Evolutionary conservation across 2,329 filamentous ascomycete genomes (phyloP).

Genomic region (Orbilia quercus): DNA sequence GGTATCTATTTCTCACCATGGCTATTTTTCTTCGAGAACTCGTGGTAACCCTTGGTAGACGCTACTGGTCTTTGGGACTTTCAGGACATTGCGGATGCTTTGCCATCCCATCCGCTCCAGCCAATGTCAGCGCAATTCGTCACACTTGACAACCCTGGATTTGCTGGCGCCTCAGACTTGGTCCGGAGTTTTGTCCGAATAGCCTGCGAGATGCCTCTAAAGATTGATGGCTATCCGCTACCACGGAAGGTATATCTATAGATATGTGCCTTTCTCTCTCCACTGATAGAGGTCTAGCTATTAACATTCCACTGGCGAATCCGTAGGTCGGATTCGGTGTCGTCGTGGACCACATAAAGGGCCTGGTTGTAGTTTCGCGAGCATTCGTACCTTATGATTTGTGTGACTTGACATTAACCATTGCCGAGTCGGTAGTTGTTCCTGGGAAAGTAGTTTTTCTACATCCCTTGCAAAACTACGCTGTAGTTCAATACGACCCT

Average conservation of each 20-base stretch:
- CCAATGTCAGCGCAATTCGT: slow-evolving; percentile 89
- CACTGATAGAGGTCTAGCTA: neutral
- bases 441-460: slow-evolving; percentile 95
- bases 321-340: slow-evolving; percentile 83
- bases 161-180: slow-evolving; percentile 90
- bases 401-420: slow-evolving; percentile 94
- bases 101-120: slow-evolving; percentile 78
- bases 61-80: slow-evolving; percentile 94
- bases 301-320: neutral
- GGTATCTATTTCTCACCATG: neutral
- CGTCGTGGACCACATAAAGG: slow-evolving; percentile 97
- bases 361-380: slow-evolving; percentile 90
- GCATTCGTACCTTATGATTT: slow-evolving; percentile 96
- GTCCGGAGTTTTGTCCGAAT: slow-evolving; percentile 95
- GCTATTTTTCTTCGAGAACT: neutral
- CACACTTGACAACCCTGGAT: slow-evolving; percentile 85
- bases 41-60: slow-evolving; percentile 66
- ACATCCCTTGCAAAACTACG: slow-evolving; percentile 96
- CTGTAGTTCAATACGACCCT: slow-evolving; percentile 93
- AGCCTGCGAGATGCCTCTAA: slow-evolving; percentile 90
- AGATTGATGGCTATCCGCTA: slow-evolving; percentile 97
- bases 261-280: neutral
- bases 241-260: slow-evolving; percentile 73
- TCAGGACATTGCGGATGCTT: slow-evolving; percentile 80
- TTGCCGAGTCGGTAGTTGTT: slow-evolving; percentile 94